Evolutionary conservation across 2,329 filamentous ascomycete genomes (phyloP).

Genomic region (Colletotrichum melonis): DNA sequence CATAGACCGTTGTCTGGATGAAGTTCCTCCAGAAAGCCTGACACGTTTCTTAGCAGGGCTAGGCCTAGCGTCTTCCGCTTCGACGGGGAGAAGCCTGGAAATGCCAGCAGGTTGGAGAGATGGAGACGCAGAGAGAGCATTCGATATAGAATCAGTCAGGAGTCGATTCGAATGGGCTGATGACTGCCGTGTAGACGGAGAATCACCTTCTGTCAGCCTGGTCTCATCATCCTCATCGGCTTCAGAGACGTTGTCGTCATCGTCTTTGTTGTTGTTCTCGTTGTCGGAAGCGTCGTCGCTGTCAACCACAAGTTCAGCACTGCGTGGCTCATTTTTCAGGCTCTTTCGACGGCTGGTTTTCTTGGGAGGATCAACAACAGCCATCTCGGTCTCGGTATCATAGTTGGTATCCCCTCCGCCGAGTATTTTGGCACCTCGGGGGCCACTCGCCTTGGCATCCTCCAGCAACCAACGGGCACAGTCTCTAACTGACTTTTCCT

Average conservation of each 20-base stretch:
- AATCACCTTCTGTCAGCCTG: background rate
- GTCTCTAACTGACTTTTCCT: conserved; percentile 47
- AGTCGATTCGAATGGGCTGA: background rate
- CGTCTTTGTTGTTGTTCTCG: background rate
- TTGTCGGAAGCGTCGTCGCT: background rate
- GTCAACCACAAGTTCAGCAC: conserved; percentile 10
- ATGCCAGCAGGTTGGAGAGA: background rate
- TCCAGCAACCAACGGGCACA: conserved; percentile 49
- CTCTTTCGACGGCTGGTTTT: background rate
- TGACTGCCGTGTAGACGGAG: conserved; percentile 1
- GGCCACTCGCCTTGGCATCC: conserved; percentile 41
- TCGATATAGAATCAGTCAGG: background rate
- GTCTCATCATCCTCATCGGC: background rate
- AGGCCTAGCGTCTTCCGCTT: background rate
- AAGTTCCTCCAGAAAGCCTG: conserved; percentile 19
- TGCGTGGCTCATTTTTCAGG: background rate
- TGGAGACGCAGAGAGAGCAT: background rate
- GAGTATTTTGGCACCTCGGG: conserved; percentile 1
- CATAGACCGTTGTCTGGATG: conserved; percentile 7
- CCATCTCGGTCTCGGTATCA: conserved; percentile 12
- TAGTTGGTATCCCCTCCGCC: conserved; percentile 8
- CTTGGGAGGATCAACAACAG: background rate
- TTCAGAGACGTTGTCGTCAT: background rate
- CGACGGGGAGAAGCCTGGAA: background rate
- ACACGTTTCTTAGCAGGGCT: conserved; percentile 30